Evolutionary conservation across 2,329 filamentous ascomycete species (phyloP).

Genomic region (Rhexocercosporidium sp.): DNA sequence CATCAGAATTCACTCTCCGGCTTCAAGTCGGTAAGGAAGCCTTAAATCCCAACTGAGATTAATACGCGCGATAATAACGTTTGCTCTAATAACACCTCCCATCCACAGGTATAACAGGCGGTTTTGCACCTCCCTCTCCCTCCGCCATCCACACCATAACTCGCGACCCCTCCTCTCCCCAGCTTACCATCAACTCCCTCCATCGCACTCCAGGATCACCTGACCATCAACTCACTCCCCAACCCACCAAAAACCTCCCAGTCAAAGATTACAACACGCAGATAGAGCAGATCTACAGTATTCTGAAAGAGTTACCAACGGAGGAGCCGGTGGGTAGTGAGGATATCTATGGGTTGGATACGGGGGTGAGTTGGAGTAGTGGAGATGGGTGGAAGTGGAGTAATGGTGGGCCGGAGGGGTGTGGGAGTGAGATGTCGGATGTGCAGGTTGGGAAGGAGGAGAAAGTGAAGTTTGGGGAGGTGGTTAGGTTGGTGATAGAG

Average conservation of each 20-base stretch:
- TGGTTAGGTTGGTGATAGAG: background rate
- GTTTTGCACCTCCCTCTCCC: background rate
- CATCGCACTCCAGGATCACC: background rate
- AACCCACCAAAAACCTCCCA: background rate
- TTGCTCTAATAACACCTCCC: background rate
- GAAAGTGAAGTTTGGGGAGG: background rate
- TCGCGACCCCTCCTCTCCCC: background rate
- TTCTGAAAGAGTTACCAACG: background rate
- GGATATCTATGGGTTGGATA: background rate
- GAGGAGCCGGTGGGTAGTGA: background rate
- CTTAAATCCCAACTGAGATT: no score
- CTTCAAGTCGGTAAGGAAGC: constrained; percentile 9
- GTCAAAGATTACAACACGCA: background rate
- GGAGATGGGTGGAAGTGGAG: background rate
- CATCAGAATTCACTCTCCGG: background rate
- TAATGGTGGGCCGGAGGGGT: background rate
- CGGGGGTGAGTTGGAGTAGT: background rate
- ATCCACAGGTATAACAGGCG: background rate
- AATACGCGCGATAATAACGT: no score
- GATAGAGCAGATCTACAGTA: background rate
- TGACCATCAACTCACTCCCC: background rate
- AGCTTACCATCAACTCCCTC: background rate
- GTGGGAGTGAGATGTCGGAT: background rate
- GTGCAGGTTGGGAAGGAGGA: background rate
- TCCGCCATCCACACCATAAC: background rate